phyloP scores from a whole-genome alignment of 768 basidiomycete species.

The Rickenella mellea region DNA sequence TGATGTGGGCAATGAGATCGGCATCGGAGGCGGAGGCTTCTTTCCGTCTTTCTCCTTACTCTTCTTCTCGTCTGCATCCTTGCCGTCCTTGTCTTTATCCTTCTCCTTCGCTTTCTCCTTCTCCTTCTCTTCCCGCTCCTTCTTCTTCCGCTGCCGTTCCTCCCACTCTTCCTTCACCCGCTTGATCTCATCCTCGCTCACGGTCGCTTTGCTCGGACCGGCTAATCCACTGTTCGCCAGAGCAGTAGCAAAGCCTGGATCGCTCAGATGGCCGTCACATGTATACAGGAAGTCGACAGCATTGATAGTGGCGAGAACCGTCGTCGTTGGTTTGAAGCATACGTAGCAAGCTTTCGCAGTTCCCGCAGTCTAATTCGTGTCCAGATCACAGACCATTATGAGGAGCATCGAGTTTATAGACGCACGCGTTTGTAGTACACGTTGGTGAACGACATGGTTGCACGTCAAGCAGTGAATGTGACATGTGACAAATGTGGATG shows the following conservation, averaged over 20 bases:
- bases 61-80: slow-evolving; percentile 25
- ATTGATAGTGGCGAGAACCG: slow-evolving; percentile 77
- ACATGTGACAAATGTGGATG: no score
- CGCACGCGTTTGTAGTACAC: slow-evolving; percentile 85
- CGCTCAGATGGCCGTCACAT: slow-evolving; percentile 72
- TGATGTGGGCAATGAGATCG: slow-evolving; percentile 20
- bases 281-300: slow-evolving; percentile 81
- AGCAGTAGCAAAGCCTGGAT: slow-evolving; percentile 63
- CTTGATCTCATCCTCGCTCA: slow-evolving; percentile 63
- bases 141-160: slow-evolving; percentile 54
- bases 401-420: slow-evolving; percentile 7
- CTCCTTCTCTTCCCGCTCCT: slow-evolving; percentile 43
- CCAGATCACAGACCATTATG: not conserved
- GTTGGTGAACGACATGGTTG: slow-evolving; percentile 79
- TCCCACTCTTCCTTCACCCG: slow-evolving; percentile 77
- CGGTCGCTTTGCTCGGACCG: slow-evolving; percentile 25
- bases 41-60: slow-evolving; percentile 26
- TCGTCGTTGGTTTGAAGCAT: slow-evolving; percentile 72
- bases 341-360: slow-evolving; percentile 72
- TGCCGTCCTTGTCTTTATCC: slow-evolving; percentile 19
- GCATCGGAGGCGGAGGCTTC: slow-evolving; percentile 20
- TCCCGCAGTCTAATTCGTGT: slow-evolving; percentile 49
- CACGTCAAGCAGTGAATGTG: no score
- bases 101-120: slow-evolving; percentile 34
- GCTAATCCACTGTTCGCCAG: slow-evolving; percentile 26